phyloP scores from a whole-genome alignment of 257 asterid species.

The Solanum commersonii region DNA sequence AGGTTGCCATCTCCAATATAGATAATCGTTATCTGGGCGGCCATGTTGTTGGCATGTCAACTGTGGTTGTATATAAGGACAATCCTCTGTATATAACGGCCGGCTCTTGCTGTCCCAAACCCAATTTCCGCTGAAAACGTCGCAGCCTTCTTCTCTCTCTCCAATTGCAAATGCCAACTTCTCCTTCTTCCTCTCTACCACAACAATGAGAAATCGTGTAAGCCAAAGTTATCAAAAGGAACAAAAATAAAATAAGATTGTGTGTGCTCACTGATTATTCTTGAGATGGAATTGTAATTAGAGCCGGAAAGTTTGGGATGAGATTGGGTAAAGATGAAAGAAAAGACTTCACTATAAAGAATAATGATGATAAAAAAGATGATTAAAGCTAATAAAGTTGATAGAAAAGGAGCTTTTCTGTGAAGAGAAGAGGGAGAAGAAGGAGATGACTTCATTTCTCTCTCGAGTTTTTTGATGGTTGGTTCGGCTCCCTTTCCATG shows the following conservation, averaged over 20 bases:
- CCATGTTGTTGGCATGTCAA: conserved; percentile 78
- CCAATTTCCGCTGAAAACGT: conserved; percentile 74
- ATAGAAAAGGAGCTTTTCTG: conserved; percentile 14
- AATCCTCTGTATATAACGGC: conserved; percentile 49
- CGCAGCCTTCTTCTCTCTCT: conserved; percentile 50
- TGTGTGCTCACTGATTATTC: conserved; percentile 10
- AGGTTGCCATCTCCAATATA: conserved; percentile 89
- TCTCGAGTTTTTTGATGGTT: not conserved
- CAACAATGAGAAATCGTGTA: not conserved
- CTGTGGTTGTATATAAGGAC: conserved; percentile 93
- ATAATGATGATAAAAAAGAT: conserved; percentile 15
- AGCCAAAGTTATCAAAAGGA: not conserved
- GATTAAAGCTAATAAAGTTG: conserved; percentile 19
- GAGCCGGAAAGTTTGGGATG: not conserved
- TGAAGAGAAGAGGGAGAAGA: conserved; percentile 10
- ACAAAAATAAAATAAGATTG: not conserved
- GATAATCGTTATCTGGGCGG: conserved; percentile 73
- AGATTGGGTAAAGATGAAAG: conserved; percentile 13
- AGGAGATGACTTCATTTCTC: conserved; percentile 19
- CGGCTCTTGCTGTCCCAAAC: conserved; percentile 47
- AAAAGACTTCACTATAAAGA: conserved; percentile 14
- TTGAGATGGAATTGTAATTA: conserved; percentile 1
- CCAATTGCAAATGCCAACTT: conserved; percentile 57
- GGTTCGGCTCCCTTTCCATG: not conserved
- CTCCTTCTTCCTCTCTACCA: conserved; percentile 57